Base-by-base conservation (phyloP, 2,329 filamentous ascomycete genomes). In the Colletotrichum sansevieriae region DNA sequence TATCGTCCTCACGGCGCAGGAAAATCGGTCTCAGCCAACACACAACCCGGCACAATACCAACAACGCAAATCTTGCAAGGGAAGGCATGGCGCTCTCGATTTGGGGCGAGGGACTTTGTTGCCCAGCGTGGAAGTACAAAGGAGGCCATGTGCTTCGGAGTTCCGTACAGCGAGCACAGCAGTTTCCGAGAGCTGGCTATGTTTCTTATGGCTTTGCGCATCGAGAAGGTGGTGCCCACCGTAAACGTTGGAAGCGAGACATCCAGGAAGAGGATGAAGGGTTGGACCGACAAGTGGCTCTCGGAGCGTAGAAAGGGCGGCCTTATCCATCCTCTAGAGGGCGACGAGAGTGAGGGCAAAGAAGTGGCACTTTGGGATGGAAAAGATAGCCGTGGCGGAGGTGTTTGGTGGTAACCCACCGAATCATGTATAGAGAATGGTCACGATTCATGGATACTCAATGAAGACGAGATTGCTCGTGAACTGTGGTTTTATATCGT, bases 101-200 rank as follows among this genome's bases (percentile, higher is more conserved):
- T 95, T 77, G 84, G 84, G 1, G 88, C 89, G 74, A 82, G 84
- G 8, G 92, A 98, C 68, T 86, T 99, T 46, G 84, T 89, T 0
- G 91, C 94, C 0, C 94, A 97, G 80, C 87, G 94, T 4, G 96
- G 96, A 3, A 95, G 92, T 79, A 95, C 92, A 3, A 87, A 87
- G 55, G 91, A 95, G 73, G 92, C 92, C 43, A 91, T 92, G 78
- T 98, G 94, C 78, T 97, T 97, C 73, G 95, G 94, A 0, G 96
- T 98, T 2, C 96, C 96, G 2, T 99, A 99, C 77, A 95, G 91
- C 59, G 96, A 99, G 81, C 96, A 99, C 78, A 96, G 92, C 78
- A 97, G 93, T 70, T 99, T 99, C 76, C 87, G 95, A 46, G 96
- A 99, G 83, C 80, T 99, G 76, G 95, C 94, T 0, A 91, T 98